Base-by-base conservation (phyloP, 305 asterid genomes). In the Plantago coronopus region DNA sequence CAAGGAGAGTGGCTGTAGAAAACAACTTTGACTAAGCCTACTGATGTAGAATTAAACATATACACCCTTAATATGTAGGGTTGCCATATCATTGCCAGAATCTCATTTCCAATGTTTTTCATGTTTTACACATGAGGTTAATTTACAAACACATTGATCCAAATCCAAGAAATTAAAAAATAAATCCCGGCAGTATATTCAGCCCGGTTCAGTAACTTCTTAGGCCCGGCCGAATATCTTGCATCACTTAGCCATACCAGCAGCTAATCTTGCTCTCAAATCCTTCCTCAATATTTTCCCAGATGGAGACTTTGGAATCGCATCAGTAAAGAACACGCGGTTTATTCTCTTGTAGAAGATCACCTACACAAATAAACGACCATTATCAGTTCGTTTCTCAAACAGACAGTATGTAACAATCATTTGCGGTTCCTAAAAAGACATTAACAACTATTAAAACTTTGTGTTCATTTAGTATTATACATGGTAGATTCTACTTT, bases 231-330 rank as follows among this genome's bases (percentile, higher is more conserved):
- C 47, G 7, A 34, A 25, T 29, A 15, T 21, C 18, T 23, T 6
- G 37, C 12, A 64, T 64, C 54, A 74, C 25, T 57, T 62, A 16
- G 57, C 50, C 57, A 66, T 20, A 7, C 70, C 78, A 49, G 80
- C 77, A 1, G 84, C 87, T 34, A 88, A 71, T 74, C 72, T 86
- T 57, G 91, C 87, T 79, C 93, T 79, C 78, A 91, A 75, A 44
- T 91, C 96, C 74, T 91, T 91, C 38, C 98, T 78, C 83, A 91
- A 74, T 68, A 91, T 91, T 54, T 91, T 91, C 5, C 98, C 98
- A 0, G 96, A 77, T 22, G 98, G 96, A 69, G 85, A 78, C 72
- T 88, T 86, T 1, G 98, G 98, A 54, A 91, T 66, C 3, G 72
- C 76, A 31, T 91, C 96, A 14, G 79, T 67, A 67, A 91, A 91